Evolutionary conservation across 768 basidiomycete genomes (phyloP), one percentile per base, ranked within the genome.

Genomic region (Mycena chlorophos): DNA sequence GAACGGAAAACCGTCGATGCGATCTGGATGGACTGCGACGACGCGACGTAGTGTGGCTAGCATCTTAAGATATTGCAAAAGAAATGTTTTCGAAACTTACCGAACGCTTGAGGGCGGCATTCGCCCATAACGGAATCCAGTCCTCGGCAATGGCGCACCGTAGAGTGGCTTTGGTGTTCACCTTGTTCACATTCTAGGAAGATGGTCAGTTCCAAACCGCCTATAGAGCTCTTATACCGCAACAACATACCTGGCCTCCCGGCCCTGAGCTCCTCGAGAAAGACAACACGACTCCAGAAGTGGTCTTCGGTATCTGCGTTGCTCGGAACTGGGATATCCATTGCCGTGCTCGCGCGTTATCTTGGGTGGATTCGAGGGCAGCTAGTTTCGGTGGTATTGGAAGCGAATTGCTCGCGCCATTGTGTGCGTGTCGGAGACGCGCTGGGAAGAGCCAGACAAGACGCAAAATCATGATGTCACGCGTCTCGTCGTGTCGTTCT

Each of bases 171-270:
- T 92, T 92, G 14, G 91, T 92, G 55, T 89, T 91, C n/a, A 92
- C 81, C 72, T 91, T 93, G 66, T 93, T 93, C 34, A 93, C 91
- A 61, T 93, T 90, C 89, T 92, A 62, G n/a, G n/a, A n/a, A n/a
- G n/a, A n/a, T 14, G 12, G 30, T 5, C 17, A 49, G 17, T 34
- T 25, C 26, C 37, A 49, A 28, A 23, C 39, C 26, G 34, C 31
- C 19, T 27, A 25, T 31, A 51, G 28, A 30, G n/a, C 17, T 48
- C 20, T 22, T 46, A 51, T 16, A 22, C 38, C 34, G 34, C 45
- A 22, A 37, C 6, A 42, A 23, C 73, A 38, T 46, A 89, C 90
- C 80, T 91, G 90, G 16, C 91, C 91, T 30, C 91, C 91, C 5
- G 91, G 91, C 22, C 91, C 91, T 3, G 90, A 91, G 62, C 90